Base-by-base conservation (phyloP, 1,139 yeast genomes). In the Arxiozyma slooffiae region DNA sequence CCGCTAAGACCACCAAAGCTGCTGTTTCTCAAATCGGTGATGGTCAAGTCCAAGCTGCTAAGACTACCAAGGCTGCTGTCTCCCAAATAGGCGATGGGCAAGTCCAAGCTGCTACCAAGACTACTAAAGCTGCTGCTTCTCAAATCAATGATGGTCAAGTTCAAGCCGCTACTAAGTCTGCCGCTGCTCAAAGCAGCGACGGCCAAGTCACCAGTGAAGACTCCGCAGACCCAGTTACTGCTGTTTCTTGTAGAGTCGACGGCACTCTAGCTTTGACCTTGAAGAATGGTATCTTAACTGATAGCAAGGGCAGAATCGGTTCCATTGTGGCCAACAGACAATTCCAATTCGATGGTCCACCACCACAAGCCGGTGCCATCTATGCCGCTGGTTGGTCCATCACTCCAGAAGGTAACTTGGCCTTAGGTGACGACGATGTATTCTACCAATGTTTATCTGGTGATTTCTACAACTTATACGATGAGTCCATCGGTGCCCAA, bases 91-190 rank as follows among this genome's bases (percentile, higher is more conserved):
- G 73, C 56, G 83, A 79, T 56, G 82, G 83, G 56, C 83, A 79
- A 69, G 69, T 78, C 24, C 92, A 84, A 76, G 89, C 90, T 52
- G 92, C 90, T 70, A 76, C 88, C 58, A 80, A 82, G 68, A 80
- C 71, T 89, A 90, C 39, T 23, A 41, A 39, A 23, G 48, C 48
- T 41, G 55, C 53, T 24, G 57, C 45, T 24, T 52, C 57, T 30
- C 55, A 53, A 50, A 53, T 52, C 23, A 47, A 44, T 37, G 55
- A 55, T 23, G 55, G 57, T 49, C 55, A 55, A 47, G 34, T 52
- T 26, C 54, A 55, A 44, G 55, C 55, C 37, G 50, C 55, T 38
- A 46, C 50, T 46, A 37, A 44, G 36, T 18, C 49, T 48, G 50
- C 51, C 38, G 52, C 49, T 30, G 49, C 41, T 42, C 38, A 52